Percentiles rank a stretch among this genome's conserved stretches.
Conservation (phyloP, 2,329 filamentous ascomycete genomes). For the Exserohilum rostratum region DNA sequence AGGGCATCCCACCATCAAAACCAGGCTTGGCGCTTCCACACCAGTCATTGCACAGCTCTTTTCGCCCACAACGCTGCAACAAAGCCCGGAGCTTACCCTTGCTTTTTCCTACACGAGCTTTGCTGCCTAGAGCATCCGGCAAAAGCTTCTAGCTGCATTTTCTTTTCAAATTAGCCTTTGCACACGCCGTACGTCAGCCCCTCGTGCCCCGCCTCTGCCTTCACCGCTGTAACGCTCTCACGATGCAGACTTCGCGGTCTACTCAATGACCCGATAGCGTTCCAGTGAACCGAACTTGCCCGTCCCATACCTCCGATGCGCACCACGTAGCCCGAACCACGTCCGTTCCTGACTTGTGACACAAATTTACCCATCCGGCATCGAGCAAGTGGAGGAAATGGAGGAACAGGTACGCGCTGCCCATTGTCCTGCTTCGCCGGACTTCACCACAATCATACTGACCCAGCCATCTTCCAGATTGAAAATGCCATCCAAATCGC, state of each 20-base stretch:
- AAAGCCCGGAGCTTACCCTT: conserved; percentile 15
- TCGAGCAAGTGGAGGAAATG: conserved; percentile 45
- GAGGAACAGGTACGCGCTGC: conserved; percentile 43
- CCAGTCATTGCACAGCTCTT: conserved; percentile 21
- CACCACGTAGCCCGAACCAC: conserved; percentile 21
- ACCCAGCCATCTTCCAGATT: conserved; percentile 62
- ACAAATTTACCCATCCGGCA: conserved; percentile 21
- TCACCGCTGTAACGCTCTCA: conserved; percentile 46
- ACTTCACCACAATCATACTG: background rate
- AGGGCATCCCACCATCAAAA: conserved; percentile 22
- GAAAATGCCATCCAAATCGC: conserved; percentile 96
- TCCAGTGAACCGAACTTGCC: conserved; percentile 18
- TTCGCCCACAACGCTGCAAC: conserved; percentile 22
- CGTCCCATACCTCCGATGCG: conserved; percentile 26
- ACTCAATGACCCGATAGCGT: conserved; percentile 46
- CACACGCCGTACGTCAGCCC: conserved; percentile 30
- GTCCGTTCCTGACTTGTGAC: conserved; percentile 24
- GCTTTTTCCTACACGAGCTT: background rate
- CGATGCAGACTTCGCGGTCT: conserved; percentile 40
- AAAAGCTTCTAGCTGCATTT: conserved; percentile 3
- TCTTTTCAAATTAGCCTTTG: conserved; percentile 18
- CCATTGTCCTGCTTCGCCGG: background rate
- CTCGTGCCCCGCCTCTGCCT: conserved; percentile 38
- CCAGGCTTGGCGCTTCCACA: conserved; percentile 23
- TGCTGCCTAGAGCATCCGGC: background rate